Conservation (phyloP, 257 asterid species). For the Marsdenia floribunda region DNA sequence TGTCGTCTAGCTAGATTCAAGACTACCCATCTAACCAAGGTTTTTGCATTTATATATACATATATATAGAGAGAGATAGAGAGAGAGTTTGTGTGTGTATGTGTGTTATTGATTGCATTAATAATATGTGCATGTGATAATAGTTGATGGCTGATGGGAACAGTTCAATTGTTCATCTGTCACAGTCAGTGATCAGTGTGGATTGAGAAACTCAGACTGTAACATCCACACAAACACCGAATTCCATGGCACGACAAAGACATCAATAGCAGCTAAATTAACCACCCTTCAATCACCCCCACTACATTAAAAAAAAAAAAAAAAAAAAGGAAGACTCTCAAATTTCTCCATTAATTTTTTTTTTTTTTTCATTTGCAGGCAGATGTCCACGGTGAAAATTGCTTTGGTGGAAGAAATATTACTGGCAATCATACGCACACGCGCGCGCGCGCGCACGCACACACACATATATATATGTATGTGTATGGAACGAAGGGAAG, state of each 20-base stretch:
- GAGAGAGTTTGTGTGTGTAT: background rate
- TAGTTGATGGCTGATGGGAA: slow-evolving; percentile 25
- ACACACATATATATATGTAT: too few relatives aligned
- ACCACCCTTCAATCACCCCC: too few relatives aligned
- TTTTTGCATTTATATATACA: background rate
- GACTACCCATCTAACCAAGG: background rate
- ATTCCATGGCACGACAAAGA: slow-evolving; percentile 22
- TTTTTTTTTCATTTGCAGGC: too few relatives aligned
- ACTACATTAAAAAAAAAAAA: too few relatives aligned
- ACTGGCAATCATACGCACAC: too few relatives aligned
- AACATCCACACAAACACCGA: slow-evolving; percentile 13
- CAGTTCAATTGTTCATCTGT: slow-evolving; percentile 31
- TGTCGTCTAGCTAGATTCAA: slow-evolving; percentile 7
- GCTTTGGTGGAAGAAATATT: too few relatives aligned
- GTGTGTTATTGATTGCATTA: background rate
- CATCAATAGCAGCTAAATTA: background rate
- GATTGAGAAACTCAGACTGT: slow-evolving; percentile 15
- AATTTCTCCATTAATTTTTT: too few relatives aligned
- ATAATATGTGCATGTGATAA: slow-evolving; percentile 17
- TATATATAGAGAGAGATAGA: too few relatives aligned
- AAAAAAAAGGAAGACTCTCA: too few relatives aligned
- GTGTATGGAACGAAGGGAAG: too few relatives aligned
- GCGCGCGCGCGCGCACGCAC: too few relatives aligned
- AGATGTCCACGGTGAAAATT: too few relatives aligned
- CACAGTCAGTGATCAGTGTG: slow-evolving; percentile 16